Base-by-base conservation (phyloP, 2,329 filamentous ascomycete species). In the Microsporum audouinii region DNA sequence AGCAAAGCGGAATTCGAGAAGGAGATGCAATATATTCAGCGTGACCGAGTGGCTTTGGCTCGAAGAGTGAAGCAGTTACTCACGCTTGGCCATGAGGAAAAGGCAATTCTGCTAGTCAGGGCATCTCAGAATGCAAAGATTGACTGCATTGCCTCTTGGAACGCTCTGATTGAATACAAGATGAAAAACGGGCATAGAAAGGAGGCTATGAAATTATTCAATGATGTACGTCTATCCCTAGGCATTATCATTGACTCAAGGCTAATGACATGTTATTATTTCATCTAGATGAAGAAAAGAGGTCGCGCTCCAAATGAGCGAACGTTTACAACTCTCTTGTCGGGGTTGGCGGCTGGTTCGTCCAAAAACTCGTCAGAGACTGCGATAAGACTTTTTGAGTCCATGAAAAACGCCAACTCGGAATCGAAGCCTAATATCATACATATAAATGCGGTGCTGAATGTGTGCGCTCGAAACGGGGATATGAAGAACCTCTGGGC, bases 401-500 rank as follows among this genome's bases (percentile, higher is more conserved):
- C 84, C 60, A 88, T 97, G 76, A 79, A 81, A 43, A 80, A 79
- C 3, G 80, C 83, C 39, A 84, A 82, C 58, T 82, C 82, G 0
- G 78, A 80, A 5, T 78, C 95, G 58, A 80, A 85, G 65, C 87
- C 88, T 14, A 88, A 85, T 66, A 87, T 86, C 39, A 88, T 89
- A 61, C 94, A 97, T 70, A 84, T 89, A 64, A 99, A 99, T 71
- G 89, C 91, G 7, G 84, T 91, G n/a, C 77, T 99, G 51, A 84
- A 86, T 62, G 88, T 94, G 6, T 97, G 91, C 71, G 82, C 86
- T 56, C 81, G 84, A 61, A 86, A 88, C 2, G 72, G 79, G 10
- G 87, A 96, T 70, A 80, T 95, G 72, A 90, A 96, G 66, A 83
- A 86, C 14, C 76, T 97, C 66, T 95, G 94, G 79, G 81, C 82